phyloP scores from a whole-genome alignment of 306 rosid genomes.

The Quercus robur region DNA sequence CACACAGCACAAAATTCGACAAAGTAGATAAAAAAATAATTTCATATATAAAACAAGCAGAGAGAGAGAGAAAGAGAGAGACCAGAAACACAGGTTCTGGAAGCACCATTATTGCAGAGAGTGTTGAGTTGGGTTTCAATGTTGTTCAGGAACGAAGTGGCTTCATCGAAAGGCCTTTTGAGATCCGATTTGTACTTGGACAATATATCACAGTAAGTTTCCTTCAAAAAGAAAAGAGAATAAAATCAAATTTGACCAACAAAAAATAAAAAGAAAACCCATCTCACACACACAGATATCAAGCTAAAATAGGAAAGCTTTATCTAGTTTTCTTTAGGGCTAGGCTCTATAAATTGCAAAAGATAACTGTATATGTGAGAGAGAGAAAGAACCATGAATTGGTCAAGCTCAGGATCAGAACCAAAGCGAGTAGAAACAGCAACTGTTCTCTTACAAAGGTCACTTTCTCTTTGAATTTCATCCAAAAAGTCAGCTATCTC shows the following conservation, averaged over 20 bases:
- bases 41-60: neutral
- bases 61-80: slow-evolving; percentile 17
- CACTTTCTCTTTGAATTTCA: slow-evolving; percentile 35
- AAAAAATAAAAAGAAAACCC: neutral
- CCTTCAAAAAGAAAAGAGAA: slow-evolving; percentile 31
- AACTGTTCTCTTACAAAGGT: slow-evolving; percentile 16
- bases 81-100: slow-evolving; percentile 41
- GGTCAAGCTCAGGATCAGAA: slow-evolving; percentile 76
- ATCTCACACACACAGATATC: neutral
- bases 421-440: slow-evolving; percentile 27
- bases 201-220: slow-evolving; percentile 49
- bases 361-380: neutral
- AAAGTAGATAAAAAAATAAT: neutral
- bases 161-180: slow-evolving; percentile 56
- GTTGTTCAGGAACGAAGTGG: slow-evolving; percentile 52
- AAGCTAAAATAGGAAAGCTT: neutral
- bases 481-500: slow-evolving; percentile 47
- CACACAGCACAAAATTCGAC: neutral
- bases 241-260: neutral
- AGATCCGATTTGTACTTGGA: slow-evolving; percentile 64
- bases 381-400: slow-evolving; percentile 58
- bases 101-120: slow-evolving; percentile 24
- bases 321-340: slow-evolving; percentile 28
- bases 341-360: neutral
- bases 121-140: slow-evolving; percentile 67